Evolutionary conservation across 306 rosid species (phyloP).

Genomic region (Glycyrrhiza uralensis): DNA sequence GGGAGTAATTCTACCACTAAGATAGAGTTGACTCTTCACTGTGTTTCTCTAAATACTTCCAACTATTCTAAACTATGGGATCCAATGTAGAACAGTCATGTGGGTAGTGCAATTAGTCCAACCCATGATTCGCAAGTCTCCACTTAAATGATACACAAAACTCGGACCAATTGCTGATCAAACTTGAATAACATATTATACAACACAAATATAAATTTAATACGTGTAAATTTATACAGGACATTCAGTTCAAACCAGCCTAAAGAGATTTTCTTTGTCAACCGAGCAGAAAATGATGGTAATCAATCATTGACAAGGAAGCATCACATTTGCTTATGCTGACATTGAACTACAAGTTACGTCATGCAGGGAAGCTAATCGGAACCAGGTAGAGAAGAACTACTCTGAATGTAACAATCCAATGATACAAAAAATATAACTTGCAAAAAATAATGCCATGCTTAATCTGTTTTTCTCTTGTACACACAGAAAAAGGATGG

Average conservation of each 20-base stretch:
- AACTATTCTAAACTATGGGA: background rate
- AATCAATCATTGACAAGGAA: background rate
- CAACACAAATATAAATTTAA: background rate
- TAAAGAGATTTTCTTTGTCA: background rate
- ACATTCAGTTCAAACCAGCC: constrained; percentile 7
- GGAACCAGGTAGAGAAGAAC: background rate
- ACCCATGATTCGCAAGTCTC: too few relatives aligned
- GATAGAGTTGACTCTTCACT: constrained; percentile 7
- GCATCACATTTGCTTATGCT: background rate
- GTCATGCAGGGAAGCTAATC: background rate
- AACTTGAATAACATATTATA: background rate
- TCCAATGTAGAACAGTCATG: constrained; percentile 11
- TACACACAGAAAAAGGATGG: too few relatives aligned
- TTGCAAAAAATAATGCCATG: background rate
- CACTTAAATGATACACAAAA: too few relatives aligned
- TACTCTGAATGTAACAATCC: background rate
- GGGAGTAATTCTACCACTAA: background rate
- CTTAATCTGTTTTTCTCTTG: background rate
- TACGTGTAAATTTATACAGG: background rate
- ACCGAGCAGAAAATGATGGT: background rate
- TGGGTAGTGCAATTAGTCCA: background rate
- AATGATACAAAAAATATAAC: background rate
- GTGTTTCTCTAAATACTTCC: too few relatives aligned
- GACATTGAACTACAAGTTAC: background rate
- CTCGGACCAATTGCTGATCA: background rate